Base-by-base conservation (phyloP, 164 flowering plant species). In the Paratinospora sagittata region DNA sequence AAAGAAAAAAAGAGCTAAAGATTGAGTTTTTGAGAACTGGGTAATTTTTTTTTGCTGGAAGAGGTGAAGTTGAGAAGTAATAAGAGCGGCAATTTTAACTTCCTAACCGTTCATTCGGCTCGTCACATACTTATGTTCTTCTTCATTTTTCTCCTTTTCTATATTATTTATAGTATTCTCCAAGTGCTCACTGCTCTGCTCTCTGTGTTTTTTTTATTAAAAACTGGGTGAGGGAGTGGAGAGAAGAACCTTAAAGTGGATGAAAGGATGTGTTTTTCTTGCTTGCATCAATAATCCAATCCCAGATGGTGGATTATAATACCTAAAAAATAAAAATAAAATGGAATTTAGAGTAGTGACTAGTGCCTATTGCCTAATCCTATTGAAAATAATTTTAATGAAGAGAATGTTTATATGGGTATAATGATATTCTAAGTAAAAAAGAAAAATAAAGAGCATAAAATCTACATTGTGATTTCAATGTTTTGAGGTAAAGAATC, bases 41-140 rank as follows among this genome's bases (percentile, higher is more conserved):
- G 23, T n/a, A 58, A 55, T 45, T 58, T 37, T 36, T 33, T 73
- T 41, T 68, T 16, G 13, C n/a, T 27, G 12, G 11, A 61, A 33
- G 39, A 36, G 16, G 41, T 13, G 45, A 36, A 45, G 66, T 65
- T n/a, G 77, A 71, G 70, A 81, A 78, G 78, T 80, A 21, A 79
- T 73, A 79, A 82, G 82, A 80, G 83, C 85, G 73, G 78, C 72
- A 7, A 27, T 52, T 52, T 52, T 52, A 17, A 52, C 21, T 16
- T 0, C 58, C 3, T 80, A 80, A 81, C 80, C 78, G 85, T 75
- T 73, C 39, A 78, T 69, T 37, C 67, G 71, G 27, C 77, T 57
- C 30, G 67, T 73, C 65, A 72, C 8, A 1, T 27, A n/a, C 26
- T 27, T 49, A 12, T 12, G 27, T 27, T 14, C 19, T 26, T 67